These are phyloP conservation scores for Colletotrichum coccodes DNA, from an alignment of 2,329 filamentous ascomycete species.

Conservation along the genomic window DNA sequence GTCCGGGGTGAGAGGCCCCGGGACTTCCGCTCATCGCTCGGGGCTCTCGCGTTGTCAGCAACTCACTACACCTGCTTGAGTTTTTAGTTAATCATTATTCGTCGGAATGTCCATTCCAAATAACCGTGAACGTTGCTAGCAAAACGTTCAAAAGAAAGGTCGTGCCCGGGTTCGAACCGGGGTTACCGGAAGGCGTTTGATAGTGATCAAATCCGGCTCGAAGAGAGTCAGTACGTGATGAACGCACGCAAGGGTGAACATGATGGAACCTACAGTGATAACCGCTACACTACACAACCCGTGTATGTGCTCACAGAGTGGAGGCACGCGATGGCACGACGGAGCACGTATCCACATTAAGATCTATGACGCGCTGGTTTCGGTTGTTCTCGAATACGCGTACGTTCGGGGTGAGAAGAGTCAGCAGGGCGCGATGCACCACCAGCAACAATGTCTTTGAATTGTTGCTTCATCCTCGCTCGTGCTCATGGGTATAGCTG, in stretches of 20 bases:
- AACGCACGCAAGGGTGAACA: not conserved
- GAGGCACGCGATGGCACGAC: not conserved
- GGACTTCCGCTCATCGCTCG: not conserved
- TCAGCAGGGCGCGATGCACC: too few species aligned
- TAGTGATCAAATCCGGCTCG: conserved; percentile 23
- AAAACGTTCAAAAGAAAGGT: not conserved
- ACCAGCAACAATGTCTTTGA: too few species aligned
- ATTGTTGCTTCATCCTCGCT: too few species aligned
- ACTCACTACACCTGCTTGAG: not conserved
- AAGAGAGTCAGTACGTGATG: not conserved
- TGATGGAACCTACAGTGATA: conserved; percentile 23
- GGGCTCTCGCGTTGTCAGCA: not conserved
- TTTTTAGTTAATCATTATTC: too few species aligned
- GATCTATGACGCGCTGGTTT: not conserved
- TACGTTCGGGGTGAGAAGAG: not conserved
- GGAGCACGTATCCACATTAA: conserved; percentile 13
- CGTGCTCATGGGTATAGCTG: not conserved
- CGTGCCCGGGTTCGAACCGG: conserved; percentile 33
- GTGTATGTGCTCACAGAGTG: not conserved
- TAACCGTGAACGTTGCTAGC: not conserved
- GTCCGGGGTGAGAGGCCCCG: not conserved
- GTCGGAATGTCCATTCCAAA: not conserved
- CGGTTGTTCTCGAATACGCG: not conserved
- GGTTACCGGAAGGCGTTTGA: conserved; percentile 24
- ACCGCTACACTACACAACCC: conserved; percentile 34